Evolutionary conservation across 2,329 filamentous ascomycete species (phyloP).

Genomic region (Thelonectria discophora): DNA sequence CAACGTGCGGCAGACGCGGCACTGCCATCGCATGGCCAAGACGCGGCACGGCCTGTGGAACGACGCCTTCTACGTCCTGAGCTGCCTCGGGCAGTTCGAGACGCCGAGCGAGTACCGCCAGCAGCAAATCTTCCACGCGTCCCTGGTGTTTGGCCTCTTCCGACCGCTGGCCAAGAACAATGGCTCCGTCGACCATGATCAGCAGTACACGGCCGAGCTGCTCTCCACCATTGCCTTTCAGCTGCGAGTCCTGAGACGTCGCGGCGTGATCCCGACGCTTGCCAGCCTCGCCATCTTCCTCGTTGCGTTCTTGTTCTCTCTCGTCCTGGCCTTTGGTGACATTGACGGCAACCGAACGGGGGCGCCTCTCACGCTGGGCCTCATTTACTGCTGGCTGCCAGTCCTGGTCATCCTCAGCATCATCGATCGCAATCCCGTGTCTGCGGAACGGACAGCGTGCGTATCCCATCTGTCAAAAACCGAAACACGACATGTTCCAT

Average conservation of each 20-base stretch:
- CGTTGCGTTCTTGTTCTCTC: conserved; percentile 10
- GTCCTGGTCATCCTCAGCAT: conserved; percentile 16
- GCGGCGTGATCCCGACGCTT: conserved; percentile 7
- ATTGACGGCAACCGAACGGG: conserved; percentile 6
- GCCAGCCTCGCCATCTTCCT: conserved; percentile 13
- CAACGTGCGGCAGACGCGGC: conserved; percentile 14
- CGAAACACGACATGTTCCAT: background rate
- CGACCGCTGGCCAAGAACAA: conserved; percentile 7
- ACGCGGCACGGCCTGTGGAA: conserved; percentile 15
- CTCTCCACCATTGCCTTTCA: conserved; percentile 12
- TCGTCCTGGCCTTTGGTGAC: conserved; percentile 11
- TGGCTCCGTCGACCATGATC: conserved; percentile 11
- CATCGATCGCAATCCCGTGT: conserved; percentile 19
- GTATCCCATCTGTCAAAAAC: background rate
- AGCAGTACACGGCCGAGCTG: conserved; percentile 16
- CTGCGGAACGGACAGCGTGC: conserved; percentile 7
- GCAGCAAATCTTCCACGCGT: conserved; percentile 4
- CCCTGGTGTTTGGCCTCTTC: conserved; percentile 8
- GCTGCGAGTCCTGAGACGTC: conserved; percentile 7
- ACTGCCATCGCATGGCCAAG: conserved; percentile 20
- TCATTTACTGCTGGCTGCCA: conserved; percentile 13
- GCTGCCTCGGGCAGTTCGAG: conserved; percentile 16
- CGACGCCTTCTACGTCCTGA: conserved; percentile 16
- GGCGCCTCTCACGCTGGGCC: conserved; percentile 2
- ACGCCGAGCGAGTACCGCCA: conserved; percentile 4